Conservation (phyloP, 306 rosid species). For the Fragaria nilgerrensis region DNA sequence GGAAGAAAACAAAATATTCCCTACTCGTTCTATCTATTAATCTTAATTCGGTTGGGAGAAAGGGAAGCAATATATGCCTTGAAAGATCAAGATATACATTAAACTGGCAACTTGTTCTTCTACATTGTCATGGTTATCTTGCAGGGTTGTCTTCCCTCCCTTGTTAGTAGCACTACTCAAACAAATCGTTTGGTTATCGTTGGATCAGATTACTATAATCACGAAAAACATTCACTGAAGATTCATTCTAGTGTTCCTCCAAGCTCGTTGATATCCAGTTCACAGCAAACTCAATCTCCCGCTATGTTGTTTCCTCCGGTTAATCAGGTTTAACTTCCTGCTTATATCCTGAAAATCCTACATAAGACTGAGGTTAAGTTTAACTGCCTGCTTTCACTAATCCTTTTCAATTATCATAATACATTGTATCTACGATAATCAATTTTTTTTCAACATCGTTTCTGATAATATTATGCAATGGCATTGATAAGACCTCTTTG, state of each 20-base stretch:
- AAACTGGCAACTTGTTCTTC: neutral
- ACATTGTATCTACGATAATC: neutral
- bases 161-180: neutral
- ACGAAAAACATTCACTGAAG: conserved; percentile 5
- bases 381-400: neutral
- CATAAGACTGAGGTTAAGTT: neutral
- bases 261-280: conserved; percentile 21
- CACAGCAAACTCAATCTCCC: conserved; percentile 22
- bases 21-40: conserved; percentile 4
- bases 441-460: neutral
- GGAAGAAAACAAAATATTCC: conserved; percentile 32
- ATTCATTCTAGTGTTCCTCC: conserved; percentile 22
- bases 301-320: conserved; percentile 14
- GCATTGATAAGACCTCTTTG: neutral
- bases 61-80: conserved; percentile 8
- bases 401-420: neutral
- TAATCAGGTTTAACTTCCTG: conserved; percentile 26
- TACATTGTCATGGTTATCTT: conserved; percentile 20
- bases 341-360: neutral
- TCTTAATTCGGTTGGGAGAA: neutral
- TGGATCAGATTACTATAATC: neutral
- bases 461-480: neutral
- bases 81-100: neutral
- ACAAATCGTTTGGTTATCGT: neutral
- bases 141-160: conserved; percentile 21